Evolutionary conservation across 345 rosid species (phyloP).

Genomic region (Gossypium sturtianum): DNA sequence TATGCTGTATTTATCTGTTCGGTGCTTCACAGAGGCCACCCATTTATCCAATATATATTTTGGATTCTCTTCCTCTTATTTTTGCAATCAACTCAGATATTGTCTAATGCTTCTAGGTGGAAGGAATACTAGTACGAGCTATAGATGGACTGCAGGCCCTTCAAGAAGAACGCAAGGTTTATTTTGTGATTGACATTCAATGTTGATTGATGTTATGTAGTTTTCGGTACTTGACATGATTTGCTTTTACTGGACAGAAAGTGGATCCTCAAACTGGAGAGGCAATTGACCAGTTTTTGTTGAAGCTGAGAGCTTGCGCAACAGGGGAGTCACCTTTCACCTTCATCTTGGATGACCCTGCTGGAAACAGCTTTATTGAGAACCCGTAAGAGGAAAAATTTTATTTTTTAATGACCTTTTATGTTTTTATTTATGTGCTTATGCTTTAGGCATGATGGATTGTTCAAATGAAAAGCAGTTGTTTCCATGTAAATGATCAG

Average conservation of each 20-base stretch:
- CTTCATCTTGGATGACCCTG: slow-evolving; percentile 82
- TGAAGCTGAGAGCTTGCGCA: slow-evolving; percentile 78
- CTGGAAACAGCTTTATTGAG: slow-evolving; percentile 95
- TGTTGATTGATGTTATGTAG: neutral
- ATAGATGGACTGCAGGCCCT: slow-evolving; percentile 80
- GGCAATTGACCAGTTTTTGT: slow-evolving; percentile 77
- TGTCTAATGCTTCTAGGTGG: slow-evolving; percentile 42
- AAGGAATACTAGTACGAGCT: slow-evolving; percentile 75
- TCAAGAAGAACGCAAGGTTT: slow-evolving; percentile 88
- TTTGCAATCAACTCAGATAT: slow-evolving; percentile 3
- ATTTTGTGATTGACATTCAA: neutral
- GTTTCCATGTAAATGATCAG: neutral
- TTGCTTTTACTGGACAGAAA: slow-evolving; percentile 45
- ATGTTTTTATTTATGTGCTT: neutral
- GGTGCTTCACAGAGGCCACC: neutral
- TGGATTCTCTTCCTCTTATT: neutral
- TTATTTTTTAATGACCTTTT: slow-evolving; percentile 1
- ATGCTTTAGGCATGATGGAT: neutral
- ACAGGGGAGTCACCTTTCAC: slow-evolving; percentile 55
- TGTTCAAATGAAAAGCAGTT: slow-evolving; percentile 3
- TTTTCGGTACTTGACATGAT: slow-evolving; percentile 3
- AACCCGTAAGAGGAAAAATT: slow-evolving; percentile 62
- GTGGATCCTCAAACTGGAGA: slow-evolving; percentile 82
- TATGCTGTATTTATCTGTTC: neutral
- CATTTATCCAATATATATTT: neutral